These are phyloP conservation scores for Cinchona pubescens DNA, from an alignment of 257 asterid genomes.

Conservation along the genomic window DNA sequence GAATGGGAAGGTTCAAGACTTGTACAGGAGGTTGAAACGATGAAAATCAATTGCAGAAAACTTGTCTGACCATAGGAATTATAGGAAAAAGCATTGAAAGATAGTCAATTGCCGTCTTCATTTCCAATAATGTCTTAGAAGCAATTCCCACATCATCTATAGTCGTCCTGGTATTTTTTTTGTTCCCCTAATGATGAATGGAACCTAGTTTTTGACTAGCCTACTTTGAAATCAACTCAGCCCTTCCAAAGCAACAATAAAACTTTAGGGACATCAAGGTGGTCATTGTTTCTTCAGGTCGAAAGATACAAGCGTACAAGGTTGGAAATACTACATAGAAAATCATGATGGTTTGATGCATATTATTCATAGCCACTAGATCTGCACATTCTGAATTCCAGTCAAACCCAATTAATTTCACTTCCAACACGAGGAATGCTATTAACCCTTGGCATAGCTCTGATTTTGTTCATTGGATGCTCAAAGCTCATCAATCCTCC, in stretches of 20 bases:
- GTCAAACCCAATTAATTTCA: conserved; percentile 61
- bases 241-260: not conserved
- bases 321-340: not conserved
- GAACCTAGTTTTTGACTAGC: not conserved
- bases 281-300: not conserved
- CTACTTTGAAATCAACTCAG: not conserved
- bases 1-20: too few species aligned
- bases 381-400: conserved; percentile 34
- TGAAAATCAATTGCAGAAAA: too few species aligned
- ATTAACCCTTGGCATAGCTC: conserved; percentile 80
- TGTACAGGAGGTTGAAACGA: too few species aligned
- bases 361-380: not conserved
- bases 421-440: conserved; percentile 90
- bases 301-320: not conserved
- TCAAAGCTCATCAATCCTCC: conserved; percentile 83
- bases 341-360: not conserved
- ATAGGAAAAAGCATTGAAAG: too few species aligned
- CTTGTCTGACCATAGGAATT: too few species aligned
- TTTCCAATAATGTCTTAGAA: too few species aligned
- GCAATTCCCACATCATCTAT: too few species aligned
- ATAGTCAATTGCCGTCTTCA: too few species aligned
- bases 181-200: not conserved
- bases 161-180: too few species aligned
- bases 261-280: not conserved
- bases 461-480: conserved; percentile 74